Base-by-base conservation (phyloP, 306 rosid genomes). In the Gynostemma pentaphyllum region DNA sequence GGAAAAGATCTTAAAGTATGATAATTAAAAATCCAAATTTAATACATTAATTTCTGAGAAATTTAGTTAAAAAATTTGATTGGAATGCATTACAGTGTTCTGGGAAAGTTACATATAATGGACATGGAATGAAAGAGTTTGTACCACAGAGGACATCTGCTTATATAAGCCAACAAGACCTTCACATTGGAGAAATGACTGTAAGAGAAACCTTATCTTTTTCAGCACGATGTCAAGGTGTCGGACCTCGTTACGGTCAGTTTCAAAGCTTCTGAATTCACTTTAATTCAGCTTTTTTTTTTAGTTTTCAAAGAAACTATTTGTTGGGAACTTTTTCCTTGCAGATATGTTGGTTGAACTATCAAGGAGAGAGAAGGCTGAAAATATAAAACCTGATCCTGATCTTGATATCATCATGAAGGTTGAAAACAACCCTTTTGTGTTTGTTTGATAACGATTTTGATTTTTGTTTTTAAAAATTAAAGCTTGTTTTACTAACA, bases 161-260 rank as follows among this genome's bases (percentile, higher is more conserved):
- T 11, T 90, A 87, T 68, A 72, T 83, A 46, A 87, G 97, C 78
- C 96, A 90, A 68, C 64, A 74, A 68, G 97, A 87, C 78, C 79
- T 83, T 16, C 97, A 90, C 72, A 85, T 85, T 21, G 94, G 90
- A 78, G 97, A 90, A 67, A 62, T 90, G 90, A 90, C 95, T 68
- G 95, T 90, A 4, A 83, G 95, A 78, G 97, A 90, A 80, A 90
- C 97, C 29, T 69, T 90, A 69, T 83, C 94, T 51, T 90, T 90
- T 55, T 85, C 97, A 21, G 95, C 94, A 19, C 82, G 97, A 74
- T 90, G 97, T 39, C 95, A 87, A 81, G 97, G 97, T 48, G 82
- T 81, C 15, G 96, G 94, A 62, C 72, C 75, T 2, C 76, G 68
- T 71, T 80, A 50, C 45, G 82, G 82, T 76, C 40, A 30, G 81